Evolutionary conservation across 148 eudicot genomes (phyloP).

Genomic region (Selenicereus undatus): DNA sequence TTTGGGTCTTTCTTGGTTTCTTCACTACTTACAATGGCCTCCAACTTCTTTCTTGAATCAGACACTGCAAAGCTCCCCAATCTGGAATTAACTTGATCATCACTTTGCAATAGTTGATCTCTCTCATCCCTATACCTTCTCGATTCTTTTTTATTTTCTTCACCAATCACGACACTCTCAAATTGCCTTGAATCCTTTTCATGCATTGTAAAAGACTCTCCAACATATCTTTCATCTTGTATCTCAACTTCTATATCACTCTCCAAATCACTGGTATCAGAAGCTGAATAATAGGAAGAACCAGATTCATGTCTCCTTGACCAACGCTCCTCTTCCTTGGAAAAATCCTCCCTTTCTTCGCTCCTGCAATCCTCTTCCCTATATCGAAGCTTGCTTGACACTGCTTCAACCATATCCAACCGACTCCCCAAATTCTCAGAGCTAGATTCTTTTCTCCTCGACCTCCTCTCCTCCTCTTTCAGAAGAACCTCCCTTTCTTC

Average conservation of each 20-base stretch:
- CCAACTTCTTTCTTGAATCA: constrained; percentile 66
- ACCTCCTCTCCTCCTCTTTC: constrained; percentile 33
- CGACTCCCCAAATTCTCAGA: constrained; percentile 29
- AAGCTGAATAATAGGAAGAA: constrained; percentile 59
- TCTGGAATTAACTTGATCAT: constrained; percentile 15
- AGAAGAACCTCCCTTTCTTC: constrained; percentile 30
- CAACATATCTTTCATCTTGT: constrained; percentile 35
- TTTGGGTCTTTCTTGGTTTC: constrained; percentile 27
- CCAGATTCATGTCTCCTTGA: constrained; percentile 47
- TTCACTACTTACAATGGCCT: constrained; percentile 33
- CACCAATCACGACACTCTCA: constrained; percentile 33
- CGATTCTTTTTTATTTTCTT: constrained; percentile 28
- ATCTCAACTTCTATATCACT: constrained; percentile 41
- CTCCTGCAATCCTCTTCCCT: constrained; percentile 34
- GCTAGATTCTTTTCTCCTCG: constrained; percentile 50
- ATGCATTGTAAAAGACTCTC: constrained; percentile 30
- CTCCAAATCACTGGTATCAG: constrained; percentile 47
- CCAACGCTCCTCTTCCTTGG: constrained; percentile 32
- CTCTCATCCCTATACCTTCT: constrained; percentile 28
- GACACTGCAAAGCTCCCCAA: constrained; percentile 34
- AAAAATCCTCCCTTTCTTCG: constrained; percentile 30
- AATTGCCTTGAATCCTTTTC: constrained; percentile 32
- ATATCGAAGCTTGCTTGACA: constrained; percentile 18
- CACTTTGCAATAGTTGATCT: constrained; percentile 25
- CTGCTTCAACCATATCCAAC: constrained; percentile 25